A percentile compares a stretch with the other conserved stretches of the same genome.
Conservation (phyloP, 1,139 yeast genomes). For the Petasospora fabianii region DNA sequence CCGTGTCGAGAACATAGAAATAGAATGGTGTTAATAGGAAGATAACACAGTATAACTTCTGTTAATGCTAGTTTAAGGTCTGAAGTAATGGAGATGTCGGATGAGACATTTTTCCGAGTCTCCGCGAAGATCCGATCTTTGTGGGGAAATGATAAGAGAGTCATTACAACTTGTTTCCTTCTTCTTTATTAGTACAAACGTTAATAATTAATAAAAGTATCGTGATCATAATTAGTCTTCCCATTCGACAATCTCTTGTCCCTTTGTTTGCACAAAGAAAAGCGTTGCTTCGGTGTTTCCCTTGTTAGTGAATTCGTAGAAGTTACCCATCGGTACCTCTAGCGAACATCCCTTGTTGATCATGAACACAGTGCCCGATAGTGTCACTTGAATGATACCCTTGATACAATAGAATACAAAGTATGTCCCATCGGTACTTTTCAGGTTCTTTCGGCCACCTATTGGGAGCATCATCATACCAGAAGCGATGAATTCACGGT, state of each 20-base stretch:
- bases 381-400: slow-evolving; percentile 67
- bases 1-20: no score
- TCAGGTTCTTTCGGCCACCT: slow-evolving; percentile 59
- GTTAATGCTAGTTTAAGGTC: no score
- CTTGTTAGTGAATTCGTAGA: slow-evolving; percentile 59
- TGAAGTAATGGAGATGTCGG: no score
- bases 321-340: slow-evolving; percentile 75
- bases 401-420: slow-evolving; percentile 71
- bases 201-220: no score
- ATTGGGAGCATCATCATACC: slow-evolving; percentile 70
- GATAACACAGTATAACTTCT: no score
- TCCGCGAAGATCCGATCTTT: no score
- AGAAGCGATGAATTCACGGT: slow-evolving; percentile 66
- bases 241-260: slow-evolving; percentile 26
- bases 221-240: slow-evolving; percentile 16
- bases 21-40: no score
- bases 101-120: no score
- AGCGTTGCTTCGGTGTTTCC: slow-evolving; percentile 56
- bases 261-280: slow-evolving; percentile 72
- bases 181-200: no score
- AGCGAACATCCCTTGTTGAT: slow-evolving; percentile 75
- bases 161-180: no score
- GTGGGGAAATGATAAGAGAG: no score
- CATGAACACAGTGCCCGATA: slow-evolving; percentile 57
- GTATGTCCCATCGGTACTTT: slow-evolving; percentile 63